Evolutionary conservation across 176 grass and related monocot genomes (phyloP).

Genomic region (Bonia amplexicaulis): DNA sequence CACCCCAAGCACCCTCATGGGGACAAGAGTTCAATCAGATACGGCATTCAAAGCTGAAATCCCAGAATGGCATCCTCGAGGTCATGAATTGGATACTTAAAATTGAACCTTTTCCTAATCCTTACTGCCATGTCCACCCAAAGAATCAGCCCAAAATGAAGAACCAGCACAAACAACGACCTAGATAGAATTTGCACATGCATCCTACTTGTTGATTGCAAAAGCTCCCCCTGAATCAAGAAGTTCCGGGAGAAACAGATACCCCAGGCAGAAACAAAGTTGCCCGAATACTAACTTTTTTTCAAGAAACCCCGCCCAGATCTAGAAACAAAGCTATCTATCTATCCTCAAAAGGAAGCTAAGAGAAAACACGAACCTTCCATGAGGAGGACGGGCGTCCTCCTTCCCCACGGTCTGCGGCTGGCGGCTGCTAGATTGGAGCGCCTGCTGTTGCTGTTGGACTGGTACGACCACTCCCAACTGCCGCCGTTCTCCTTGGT

Average conservation of each 20-base stretch:
- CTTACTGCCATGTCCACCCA: not conserved
- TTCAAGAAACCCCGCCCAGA: not conserved
- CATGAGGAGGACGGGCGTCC: not conserved
- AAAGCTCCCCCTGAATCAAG: not conserved
- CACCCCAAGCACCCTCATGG: not conserved
- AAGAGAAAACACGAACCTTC: slow-evolving; percentile 4
- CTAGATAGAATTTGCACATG: not conserved
- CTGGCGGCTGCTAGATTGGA: slow-evolving; percentile 10
- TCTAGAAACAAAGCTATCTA: not conserved
- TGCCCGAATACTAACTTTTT: not conserved
- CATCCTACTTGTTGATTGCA: not conserved
- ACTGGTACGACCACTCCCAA: not conserved
- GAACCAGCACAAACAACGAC: not conserved
- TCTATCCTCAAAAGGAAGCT: not conserved
- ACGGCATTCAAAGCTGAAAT: not conserved
- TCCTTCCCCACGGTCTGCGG: not conserved
- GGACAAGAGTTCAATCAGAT: not conserved
- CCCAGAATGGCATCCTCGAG: not conserved
- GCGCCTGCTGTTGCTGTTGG: not conserved
- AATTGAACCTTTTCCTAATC: not conserved
- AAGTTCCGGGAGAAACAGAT: not conserved
- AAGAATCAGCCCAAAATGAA: not conserved
- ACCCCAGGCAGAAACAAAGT: not conserved
- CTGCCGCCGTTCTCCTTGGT: not conserved
- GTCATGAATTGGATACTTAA: not conserved